These are phyloP conservation scores for sorghum (Sorghum bicolor) DNA, from an alignment of 176 grass and related monocot species.

Conservation along the genomic window Sorghum_bicolor_NCBIv3 NC_012872.2:61533001-61533500, in stretches of 20 bases:
- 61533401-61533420: too few relatives aligned
- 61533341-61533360: too few relatives aligned
- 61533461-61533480: too few relatives aligned
- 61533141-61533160: not conserved
- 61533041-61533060: not conserved
- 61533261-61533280: not conserved
- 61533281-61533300: too few relatives aligned
- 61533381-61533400: too few relatives aligned
- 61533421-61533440: too few relatives aligned
- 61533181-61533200: not conserved
- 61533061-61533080: not conserved
- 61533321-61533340: too few relatives aligned
- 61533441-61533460: too few relatives aligned
- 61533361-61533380: too few relatives aligned
- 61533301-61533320: too few relatives aligned
- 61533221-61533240: not conserved
- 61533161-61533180: not conserved
- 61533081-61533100: not conserved
- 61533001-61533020: not conserved
- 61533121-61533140: not conserved
- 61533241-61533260: not conserved
- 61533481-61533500: too few relatives aligned
- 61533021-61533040: not conserved
- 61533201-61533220: not conserved
- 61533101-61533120: constrained; percentile 2